A percentile compares a stretch with the other conserved stretches of the same genome.
These are phyloP conservation scores for Ophiocordyceps robertsii DNA, from an alignment of 2,329 filamentous ascomycete genomes.

Conservation along the genomic window DNA sequence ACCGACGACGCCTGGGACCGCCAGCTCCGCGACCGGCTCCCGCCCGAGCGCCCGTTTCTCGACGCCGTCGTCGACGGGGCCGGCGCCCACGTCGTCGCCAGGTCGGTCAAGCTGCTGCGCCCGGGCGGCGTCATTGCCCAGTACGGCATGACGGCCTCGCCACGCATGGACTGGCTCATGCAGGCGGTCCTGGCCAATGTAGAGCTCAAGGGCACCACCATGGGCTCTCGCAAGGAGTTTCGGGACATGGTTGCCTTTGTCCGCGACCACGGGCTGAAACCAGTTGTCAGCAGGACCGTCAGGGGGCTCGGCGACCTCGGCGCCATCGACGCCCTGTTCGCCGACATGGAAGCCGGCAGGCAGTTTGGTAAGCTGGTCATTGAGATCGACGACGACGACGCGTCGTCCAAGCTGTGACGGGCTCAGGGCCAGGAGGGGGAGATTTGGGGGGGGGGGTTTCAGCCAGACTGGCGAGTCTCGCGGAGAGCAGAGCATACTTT, in stretches of 20 bases:
- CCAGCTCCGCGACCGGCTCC: constrained; percentile 50
- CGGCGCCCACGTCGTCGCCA: constrained; percentile 69
- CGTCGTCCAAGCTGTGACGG: constrained; percentile 24
- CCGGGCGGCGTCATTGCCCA: constrained; percentile 68
- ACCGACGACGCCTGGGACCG: constrained; percentile 71
- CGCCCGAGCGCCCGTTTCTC: constrained; percentile 50
- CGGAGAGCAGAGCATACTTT: neutral
- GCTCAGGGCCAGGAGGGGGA: neutral
- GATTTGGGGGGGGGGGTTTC: constrained; percentile 1
- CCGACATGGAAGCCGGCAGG: constrained; percentile 71
- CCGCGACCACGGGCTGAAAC: constrained; percentile 54
- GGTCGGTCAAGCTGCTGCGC: constrained; percentile 57
- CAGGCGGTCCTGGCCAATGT: constrained; percentile 73
- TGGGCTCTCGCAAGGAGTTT: constrained; percentile 86
- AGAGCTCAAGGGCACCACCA: constrained; percentile 74
- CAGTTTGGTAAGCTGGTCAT: constrained; percentile 94
- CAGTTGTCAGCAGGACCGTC: constrained; percentile 63
- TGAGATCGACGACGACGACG: constrained; percentile 36
- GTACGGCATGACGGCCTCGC: constrained; percentile 83
- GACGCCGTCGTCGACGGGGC: constrained; percentile 88
- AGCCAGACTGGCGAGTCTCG: neutral
- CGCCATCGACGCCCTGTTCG: constrained; percentile 72
- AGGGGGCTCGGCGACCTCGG: constrained; percentile 61
- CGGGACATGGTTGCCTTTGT: constrained; percentile 84
- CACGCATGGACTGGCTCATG: constrained; percentile 83